Conservation (phyloP, 768 basidiomycete genomes). For the Suillus subluteus region DNA sequence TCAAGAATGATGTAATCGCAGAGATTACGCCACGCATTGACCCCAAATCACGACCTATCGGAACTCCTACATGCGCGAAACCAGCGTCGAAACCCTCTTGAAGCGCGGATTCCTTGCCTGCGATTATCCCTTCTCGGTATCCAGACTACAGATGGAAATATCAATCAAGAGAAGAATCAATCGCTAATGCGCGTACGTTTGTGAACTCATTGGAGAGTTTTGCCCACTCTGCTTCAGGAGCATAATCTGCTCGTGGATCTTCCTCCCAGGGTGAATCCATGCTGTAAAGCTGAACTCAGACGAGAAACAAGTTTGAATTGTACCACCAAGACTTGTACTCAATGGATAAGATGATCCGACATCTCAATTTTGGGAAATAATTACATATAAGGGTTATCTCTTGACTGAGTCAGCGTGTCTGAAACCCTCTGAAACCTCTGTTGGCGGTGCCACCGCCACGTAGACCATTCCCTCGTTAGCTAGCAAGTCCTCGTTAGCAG, state of each 20-base stretch:
- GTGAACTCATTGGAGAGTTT: constrained; percentile 72
- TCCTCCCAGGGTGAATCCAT: constrained; percentile 67
- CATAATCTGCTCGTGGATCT: constrained; percentile 32
- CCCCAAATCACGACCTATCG: constrained; percentile 79
- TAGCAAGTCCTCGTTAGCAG: neutral
- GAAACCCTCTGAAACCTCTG: neutral
- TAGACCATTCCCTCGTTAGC: neutral
- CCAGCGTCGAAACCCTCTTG: constrained; percentile 92
- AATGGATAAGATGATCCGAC: neutral
- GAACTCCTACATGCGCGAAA: constrained; percentile 72
- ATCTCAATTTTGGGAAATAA: too few species aligned
- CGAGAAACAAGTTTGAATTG: neutral
- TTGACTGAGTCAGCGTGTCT: neutral
- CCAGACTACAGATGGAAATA: constrained; percentile 60
- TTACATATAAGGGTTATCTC: too few species aligned
- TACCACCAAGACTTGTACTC: neutral
- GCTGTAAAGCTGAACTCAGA: neutral
- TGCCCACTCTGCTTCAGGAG: constrained; percentile 63
- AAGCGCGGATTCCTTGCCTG: constrained; percentile 85
- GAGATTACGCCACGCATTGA: constrained; percentile 72
- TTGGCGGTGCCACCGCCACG: neutral
- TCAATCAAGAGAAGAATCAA: constrained; percentile 7
- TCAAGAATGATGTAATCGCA: constrained; percentile 62
- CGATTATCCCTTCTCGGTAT: constrained; percentile 95
- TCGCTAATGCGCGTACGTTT: constrained; percentile 50